A percentile compares a stretch with the other conserved stretches of the same genome.
Evolutionary conservation across 2,329 filamentous ascomycete genomes (phyloP).

Genomic region (Neopestalotiopsis rosae): DNA sequence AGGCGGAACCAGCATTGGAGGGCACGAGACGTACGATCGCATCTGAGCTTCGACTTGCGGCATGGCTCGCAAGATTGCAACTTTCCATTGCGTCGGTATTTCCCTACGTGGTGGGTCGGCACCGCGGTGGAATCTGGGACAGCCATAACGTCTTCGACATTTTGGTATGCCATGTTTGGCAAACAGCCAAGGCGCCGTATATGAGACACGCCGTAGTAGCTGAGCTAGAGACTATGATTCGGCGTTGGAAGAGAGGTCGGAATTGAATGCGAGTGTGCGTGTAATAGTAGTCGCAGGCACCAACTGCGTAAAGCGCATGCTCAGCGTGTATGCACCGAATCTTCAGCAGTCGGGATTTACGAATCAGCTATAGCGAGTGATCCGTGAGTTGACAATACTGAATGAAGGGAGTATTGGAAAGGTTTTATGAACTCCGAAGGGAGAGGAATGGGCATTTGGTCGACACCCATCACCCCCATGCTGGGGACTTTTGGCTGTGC

Average conservation of each 20-base stretch:
- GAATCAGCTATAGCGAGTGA: slow-evolving; percentile 11
- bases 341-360: background rate
- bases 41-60: slow-evolving; percentile 17
- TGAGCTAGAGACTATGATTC: background rate
- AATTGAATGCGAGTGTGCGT: background rate
- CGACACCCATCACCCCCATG: background rate
- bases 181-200: background rate
- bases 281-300: background rate
- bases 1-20: background rate
- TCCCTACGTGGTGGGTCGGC: slow-evolving; percentile 8
- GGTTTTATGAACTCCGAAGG: slow-evolving; percentile 10
- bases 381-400: background rate
- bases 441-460: background rate
- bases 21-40: slow-evolving; percentile 9
- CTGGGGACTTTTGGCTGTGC: slow-evolving; percentile 5
- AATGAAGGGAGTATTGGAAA: background rate
- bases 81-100: slow-evolving; percentile 18
- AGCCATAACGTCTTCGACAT: slow-evolving; percentile 4
- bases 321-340: background rate
- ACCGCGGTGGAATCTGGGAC: background rate
- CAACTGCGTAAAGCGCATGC: background rate
- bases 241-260: background rate
- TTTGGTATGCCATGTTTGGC: slow-evolving; percentile 4
- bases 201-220: background rate
- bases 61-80: slow-evolving; percentile 17